Base-by-base conservation (phyloP, 305 asterid genomes). In the Fraxinus velutina region DNA sequence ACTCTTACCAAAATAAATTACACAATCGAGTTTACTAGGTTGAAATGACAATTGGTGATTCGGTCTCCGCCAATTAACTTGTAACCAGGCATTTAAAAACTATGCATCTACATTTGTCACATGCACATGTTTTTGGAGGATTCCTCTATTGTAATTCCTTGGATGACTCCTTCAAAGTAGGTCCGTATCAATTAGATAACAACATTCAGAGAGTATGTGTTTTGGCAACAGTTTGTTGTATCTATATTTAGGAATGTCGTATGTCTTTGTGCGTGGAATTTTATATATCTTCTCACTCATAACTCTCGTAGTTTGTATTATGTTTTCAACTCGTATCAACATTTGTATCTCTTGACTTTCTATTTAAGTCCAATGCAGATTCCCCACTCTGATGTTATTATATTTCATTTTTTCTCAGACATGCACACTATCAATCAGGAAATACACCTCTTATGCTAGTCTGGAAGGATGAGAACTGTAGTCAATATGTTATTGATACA, bases 361-460 rank as follows among this genome's bases (percentile, higher is more conserved):
- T 73, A 60, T 57, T 47, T 22, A 5, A 37, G 77, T 33, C 78
- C 72, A 30, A 22, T 52, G 36, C 36, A 15, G 78, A 71, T 73
- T 60, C 3, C 64, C 79, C 75, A 39, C 76, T 71, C 83, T 77
- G 13, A 73, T 80, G 72, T 72, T 34, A 2, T 55, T 66, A 44
- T 47, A 32, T 79, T 71, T 82, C 71, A 76, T 78, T 60, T 72
- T 79, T 81, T 17, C 78, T 64, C 88, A 96, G 99, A 94, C 93
- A 94, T 87, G 97, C 98, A 79, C 98, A 96, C 81, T 96, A 96
- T 85, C 94, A 96, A 87, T 79, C 94, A 34, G 98, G 99, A 81
- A 93, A 90, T 89, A 96, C 99, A 39, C 98, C 98, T 6, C 81
- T 94, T 82, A 90, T 90, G 77, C 88, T 96, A 82, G 94, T 96